These are phyloP conservation scores for Aspergillus tanneri DNA, from an alignment of 2,329 filamentous ascomycete species.

Conservation along the genomic window DNA sequence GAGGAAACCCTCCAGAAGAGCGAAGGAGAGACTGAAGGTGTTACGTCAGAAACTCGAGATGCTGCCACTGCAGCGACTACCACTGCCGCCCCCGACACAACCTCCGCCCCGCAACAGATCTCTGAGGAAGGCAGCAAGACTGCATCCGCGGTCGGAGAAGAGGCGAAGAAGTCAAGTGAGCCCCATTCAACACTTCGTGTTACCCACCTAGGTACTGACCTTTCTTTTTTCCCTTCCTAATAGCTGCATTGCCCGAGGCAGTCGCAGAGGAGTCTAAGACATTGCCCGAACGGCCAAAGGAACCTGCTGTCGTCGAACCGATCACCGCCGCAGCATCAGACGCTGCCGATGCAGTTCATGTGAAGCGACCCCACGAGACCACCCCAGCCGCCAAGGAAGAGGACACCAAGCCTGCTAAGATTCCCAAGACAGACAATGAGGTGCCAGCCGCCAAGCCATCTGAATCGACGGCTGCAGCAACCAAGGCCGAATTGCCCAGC, in stretches of 20 bases:
- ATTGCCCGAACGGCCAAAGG: conserved; percentile 23
- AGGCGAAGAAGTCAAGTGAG: not conserved
- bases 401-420: conserved; percentile 35
- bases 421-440: conserved; percentile 33
- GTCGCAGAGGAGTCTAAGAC: conserved; percentile 14
- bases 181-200: not conserved
- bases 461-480: not conserved
- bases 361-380: conserved; percentile 40
- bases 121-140: too few relatives aligned
- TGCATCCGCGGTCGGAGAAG: not conserved
- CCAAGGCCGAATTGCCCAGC: conserved; percentile 2
- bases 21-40: conserved; percentile 21
- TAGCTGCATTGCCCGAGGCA: conserved; percentile 9
- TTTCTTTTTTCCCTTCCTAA: not conserved
- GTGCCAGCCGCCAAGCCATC: conserved; percentile 6
- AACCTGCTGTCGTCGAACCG: conserved; percentile 13
- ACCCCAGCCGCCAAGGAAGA: conserved; percentile 33
- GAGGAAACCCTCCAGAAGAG: conserved; percentile 24
- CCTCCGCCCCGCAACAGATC: conserved; percentile 7
- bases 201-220: not conserved
- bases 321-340: conserved; percentile 12
- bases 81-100: conserved; percentile 22
- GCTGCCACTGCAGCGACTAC: conserved; percentile 16
- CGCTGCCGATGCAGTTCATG: conserved; percentile 23
- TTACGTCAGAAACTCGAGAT: conserved; percentile 15